phyloP scores from a whole-genome alignment of 345 rosid species.

The Barbarea vulgaris region DNA sequence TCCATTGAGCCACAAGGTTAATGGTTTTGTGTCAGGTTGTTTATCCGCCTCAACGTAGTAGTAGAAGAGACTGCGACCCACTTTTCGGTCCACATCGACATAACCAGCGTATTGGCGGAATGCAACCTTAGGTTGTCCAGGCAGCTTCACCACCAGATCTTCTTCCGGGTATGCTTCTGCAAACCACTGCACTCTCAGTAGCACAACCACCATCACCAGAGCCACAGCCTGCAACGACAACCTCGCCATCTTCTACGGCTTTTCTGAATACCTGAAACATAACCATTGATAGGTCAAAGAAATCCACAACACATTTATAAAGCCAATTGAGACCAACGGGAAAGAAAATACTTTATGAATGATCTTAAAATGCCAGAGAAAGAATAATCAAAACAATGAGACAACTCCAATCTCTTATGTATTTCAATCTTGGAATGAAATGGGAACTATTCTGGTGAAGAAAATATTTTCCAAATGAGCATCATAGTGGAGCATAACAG shows the following conservation, averaged over 20 bases:
- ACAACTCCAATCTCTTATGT: neutral
- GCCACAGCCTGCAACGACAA: neutral
- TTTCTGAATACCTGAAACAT: neutral
- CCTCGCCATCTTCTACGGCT: neutral
- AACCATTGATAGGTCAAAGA: neutral
- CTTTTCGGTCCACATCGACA: constrained; percentile 63
- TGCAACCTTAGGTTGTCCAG: constrained; percentile 76
- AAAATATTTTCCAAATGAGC: too few relatives aligned
- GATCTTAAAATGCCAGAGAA: neutral
- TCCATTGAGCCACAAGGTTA: constrained; percentile 94
- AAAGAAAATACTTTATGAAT: neutral
- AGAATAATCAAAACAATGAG: neutral
- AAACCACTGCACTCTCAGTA: neutral
- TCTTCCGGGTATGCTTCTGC: constrained; percentile 54
- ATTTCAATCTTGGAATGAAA: too few relatives aligned
- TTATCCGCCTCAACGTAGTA: constrained; percentile 77
- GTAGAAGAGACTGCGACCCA: constrained; percentile 81
- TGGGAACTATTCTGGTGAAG: too few relatives aligned
- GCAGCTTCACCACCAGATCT: constrained; percentile 71
- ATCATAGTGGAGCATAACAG: too few relatives aligned
- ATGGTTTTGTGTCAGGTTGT: constrained; percentile 62
- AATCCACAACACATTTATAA: neutral
- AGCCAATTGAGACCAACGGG: neutral
- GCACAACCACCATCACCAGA: neutral
- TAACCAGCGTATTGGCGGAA: constrained; percentile 80